Percentiles rank a stretch among this genome's conserved stretches.
phyloP scores from a whole-genome alignment of 2,329 filamentous ascomycete species.

The Sarocladium strictum region DNA sequence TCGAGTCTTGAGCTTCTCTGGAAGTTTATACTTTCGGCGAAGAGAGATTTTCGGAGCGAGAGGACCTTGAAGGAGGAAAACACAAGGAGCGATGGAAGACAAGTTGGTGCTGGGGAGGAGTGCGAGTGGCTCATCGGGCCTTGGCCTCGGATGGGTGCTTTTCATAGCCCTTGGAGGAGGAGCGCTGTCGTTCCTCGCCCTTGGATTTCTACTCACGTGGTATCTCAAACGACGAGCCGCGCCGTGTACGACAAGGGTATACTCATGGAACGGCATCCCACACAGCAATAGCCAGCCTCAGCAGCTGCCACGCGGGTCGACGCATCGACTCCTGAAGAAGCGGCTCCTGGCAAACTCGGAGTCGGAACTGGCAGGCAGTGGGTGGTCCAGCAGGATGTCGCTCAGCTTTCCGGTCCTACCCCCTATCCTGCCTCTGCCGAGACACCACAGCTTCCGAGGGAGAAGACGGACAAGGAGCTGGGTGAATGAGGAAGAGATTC shows the following conservation, averaged over 20 bases:
- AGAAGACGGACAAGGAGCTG: slow-evolving; percentile 28
- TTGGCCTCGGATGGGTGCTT: slow-evolving; percentile 33
- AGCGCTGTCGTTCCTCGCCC: slow-evolving; percentile 34
- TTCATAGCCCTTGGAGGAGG: slow-evolving; percentile 43
- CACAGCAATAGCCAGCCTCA: background rate
- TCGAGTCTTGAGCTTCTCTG: background rate
- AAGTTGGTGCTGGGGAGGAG: background rate
- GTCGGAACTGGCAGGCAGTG: slow-evolving; percentile 21
- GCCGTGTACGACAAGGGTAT: slow-evolving; percentile 19
- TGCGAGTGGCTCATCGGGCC: slow-evolving; percentile 9
- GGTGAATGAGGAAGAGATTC: slow-evolving; percentile 46
- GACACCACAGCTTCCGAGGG: slow-evolving; percentile 10
- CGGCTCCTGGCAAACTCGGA: slow-evolving; percentile 16
- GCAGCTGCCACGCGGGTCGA: slow-evolving; percentile 19
- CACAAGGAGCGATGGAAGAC: background rate
- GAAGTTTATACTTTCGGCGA: background rate
- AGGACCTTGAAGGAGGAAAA: background rate
- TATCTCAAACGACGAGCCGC: slow-evolving; percentile 19
- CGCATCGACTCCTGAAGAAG: slow-evolving; percentile 25
- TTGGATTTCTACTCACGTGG: slow-evolving; percentile 38
- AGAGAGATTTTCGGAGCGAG: background rate
- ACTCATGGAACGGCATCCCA: slow-evolving; percentile 14
- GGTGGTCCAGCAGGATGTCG: slow-evolving; percentile 9
- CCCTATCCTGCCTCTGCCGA: background rate
- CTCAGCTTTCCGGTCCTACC: slow-evolving; percentile 12